A percentile compares a stretch with the other conserved stretches of the same genome.
Evolutionary conservation across 208 protist species (phyloP).

Genomic region (Leishmania lainsoni): DNA sequence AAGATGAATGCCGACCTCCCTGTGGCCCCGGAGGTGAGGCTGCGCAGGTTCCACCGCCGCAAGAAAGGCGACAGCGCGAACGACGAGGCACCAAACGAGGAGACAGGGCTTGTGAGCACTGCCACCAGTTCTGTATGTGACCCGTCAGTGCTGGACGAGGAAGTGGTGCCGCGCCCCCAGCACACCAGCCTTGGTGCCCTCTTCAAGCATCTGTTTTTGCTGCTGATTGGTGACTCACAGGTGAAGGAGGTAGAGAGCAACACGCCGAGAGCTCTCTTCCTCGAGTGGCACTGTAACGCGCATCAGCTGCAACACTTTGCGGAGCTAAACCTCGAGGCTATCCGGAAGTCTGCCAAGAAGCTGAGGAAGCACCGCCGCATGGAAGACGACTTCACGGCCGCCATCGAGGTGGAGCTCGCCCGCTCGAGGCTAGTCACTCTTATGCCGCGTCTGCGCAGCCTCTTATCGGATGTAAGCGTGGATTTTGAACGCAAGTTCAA

Average conservation of each 20-base stretch:
- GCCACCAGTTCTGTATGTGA: conserved; percentile 43
- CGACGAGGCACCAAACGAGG: conserved; percentile 35
- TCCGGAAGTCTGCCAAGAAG: conserved; percentile 89
- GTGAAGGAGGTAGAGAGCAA: conserved; percentile 58
- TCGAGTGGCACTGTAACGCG: conserved; percentile 89
- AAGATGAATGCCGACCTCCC: neutral
- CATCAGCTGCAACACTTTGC: conserved; percentile 91
- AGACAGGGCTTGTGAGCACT: conserved; percentile 31
- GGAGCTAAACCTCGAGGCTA: conserved; percentile 87
- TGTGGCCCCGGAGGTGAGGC: conserved; percentile 29
- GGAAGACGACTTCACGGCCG: conserved; percentile 70
- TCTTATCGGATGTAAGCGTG: conserved; percentile 64
- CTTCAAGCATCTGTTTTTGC: conserved; percentile 71
- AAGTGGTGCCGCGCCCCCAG: conserved; percentile 7
- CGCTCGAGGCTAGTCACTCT: conserved; percentile 73
- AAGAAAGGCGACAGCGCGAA: conserved; percentile 20
- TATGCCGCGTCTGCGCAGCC: conserved; percentile 68
- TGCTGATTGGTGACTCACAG: conserved; percentile 83
- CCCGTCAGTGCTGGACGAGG: conserved; percentile 34
- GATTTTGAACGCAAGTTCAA: conserved; percentile 90
- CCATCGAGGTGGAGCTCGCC: conserved; percentile 76
- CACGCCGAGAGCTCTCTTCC: conserved; percentile 73
- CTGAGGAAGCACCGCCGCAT: conserved; percentile 81
- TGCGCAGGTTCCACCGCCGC: conserved; percentile 65
- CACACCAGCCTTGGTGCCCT: conserved; percentile 34